phyloP scores from a whole-genome alignment of 257 asterid species.

The Scutellaria baicalensis region DNA sequence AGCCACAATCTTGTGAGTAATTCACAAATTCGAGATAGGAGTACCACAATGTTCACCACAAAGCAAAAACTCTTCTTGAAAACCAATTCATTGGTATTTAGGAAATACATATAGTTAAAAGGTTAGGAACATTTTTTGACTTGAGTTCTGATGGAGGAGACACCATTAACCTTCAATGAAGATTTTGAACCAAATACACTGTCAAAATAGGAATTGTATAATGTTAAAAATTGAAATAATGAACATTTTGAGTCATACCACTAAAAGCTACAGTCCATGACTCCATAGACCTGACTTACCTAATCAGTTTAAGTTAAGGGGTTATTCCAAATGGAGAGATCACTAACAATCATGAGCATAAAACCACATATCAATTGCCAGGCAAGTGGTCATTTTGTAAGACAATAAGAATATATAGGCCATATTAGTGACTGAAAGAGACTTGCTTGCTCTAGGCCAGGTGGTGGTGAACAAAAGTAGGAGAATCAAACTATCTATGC shows the following conservation, averaged over 20 bases:
- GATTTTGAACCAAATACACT: slow-evolving; percentile 6
- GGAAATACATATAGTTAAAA: slow-evolving; percentile 23
- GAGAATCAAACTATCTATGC: not conserved
- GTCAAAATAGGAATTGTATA: slow-evolving; percentile 7
- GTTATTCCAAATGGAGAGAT: not conserved
- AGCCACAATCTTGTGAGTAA: slow-evolving; percentile 23
- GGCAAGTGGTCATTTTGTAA: not conserved
- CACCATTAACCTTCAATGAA: not conserved
- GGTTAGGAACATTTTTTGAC: slow-evolving; percentile 21
- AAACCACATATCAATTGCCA: not conserved
- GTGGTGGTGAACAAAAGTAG: not conserved
- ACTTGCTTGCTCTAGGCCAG: not conserved
- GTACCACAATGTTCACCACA: slow-evolving; percentile 28
- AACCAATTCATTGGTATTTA: slow-evolving; percentile 21
- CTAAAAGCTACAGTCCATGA: not conserved
- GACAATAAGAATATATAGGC: not conserved
- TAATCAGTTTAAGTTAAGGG: not conserved
- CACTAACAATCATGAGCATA: not conserved
- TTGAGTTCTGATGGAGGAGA: not conserved
- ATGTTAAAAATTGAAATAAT: not conserved
- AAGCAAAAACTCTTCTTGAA: slow-evolving; percentile 20
- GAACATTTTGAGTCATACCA: not conserved
- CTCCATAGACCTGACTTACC: not conserved
- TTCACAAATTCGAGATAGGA: slow-evolving; percentile 32
- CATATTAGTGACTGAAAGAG: not conserved